Percentiles rank a stretch among this genome's conserved stretches.
Conservation (phyloP, 805 yeast genomes). For the Metschnikowia rubicola region DNA sequence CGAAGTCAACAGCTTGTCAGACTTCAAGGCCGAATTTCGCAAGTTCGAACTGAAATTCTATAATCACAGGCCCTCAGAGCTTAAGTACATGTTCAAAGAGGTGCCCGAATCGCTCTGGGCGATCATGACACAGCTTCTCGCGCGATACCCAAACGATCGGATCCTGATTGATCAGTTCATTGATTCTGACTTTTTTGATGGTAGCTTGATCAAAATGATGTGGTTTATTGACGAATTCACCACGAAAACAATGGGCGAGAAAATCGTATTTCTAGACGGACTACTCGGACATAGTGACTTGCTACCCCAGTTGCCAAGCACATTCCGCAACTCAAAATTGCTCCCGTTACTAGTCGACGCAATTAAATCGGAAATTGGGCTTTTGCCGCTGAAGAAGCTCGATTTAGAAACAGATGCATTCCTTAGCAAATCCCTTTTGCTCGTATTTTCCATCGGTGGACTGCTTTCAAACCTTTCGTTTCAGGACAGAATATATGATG, state of each 20-base stretch:
- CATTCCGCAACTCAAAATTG: slow-evolving; percentile 63
- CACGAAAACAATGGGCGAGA: slow-evolving; percentile 67
- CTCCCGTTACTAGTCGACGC: slow-evolving; percentile 63
- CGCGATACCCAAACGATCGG: slow-evolving; percentile 56
- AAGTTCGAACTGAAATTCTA: slow-evolving; percentile 46
- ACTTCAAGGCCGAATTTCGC: slow-evolving; percentile 54
- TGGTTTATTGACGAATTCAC: slow-evolving; percentile 80
- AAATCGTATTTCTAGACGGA: slow-evolving; percentile 63
- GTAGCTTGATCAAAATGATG: slow-evolving; percentile 76
- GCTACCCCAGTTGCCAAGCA: slow-evolving; percentile 33
- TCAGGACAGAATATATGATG: slow-evolving; percentile 61
- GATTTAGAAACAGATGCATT: slow-evolving; percentile 34
- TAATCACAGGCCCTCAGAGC: slow-evolving; percentile 32
- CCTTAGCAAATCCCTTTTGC: slow-evolving; percentile 47
- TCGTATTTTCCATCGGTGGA: slow-evolving; percentile 61
- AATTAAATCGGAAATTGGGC: slow-evolving; percentile 38
- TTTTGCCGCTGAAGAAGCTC: slow-evolving; percentile 17
- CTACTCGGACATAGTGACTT: slow-evolving; percentile 37
- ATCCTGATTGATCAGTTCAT: slow-evolving; percentile 62
- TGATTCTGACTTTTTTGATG: slow-evolving; percentile 74
- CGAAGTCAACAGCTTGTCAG: slow-evolving; percentile 50
- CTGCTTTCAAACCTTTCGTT: slow-evolving; percentile 74
- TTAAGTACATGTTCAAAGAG: slow-evolving; percentile 45
- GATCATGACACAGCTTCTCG: slow-evolving; percentile 51
- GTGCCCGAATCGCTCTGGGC: slow-evolving; percentile 57